A percentile compares a stretch with the other conserved stretches of the same genome.
Evolutionary conservation across 495 filamentous ascomycete genomes (phyloP).

Genomic region (Amphirosellinia nigrospora): DNA sequence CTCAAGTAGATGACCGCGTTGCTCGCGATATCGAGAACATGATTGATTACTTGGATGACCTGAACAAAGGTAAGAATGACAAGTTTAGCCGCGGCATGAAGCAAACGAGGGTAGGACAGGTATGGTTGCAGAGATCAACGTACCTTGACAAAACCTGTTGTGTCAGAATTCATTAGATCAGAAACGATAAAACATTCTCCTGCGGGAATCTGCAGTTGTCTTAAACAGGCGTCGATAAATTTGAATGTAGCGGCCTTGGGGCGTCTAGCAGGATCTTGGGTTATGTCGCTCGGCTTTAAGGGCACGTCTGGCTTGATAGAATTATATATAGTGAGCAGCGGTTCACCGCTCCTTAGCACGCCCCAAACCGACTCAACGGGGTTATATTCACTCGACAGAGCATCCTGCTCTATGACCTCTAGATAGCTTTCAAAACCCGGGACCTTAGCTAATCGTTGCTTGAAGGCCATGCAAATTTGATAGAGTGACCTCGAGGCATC

Average conservation of each 20-base stretch:
- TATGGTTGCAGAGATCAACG: conserved; percentile 26
- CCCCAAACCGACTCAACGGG: conserved; percentile 92
- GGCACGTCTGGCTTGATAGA: conserved; percentile 68
- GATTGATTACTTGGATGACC: conserved; percentile 78
- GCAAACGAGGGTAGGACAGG: background rate
- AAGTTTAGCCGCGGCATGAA: background rate
- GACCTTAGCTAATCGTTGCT: conserved; percentile 78
- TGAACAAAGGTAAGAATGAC: conserved; percentile 34
- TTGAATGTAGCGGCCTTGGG: conserved; percentile 66
- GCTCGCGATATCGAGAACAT: conserved; percentile 86
- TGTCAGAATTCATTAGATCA: conserved; percentile 91
- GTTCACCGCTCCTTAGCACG: conserved; percentile 81
- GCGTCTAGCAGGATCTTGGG: conserved; percentile 63
- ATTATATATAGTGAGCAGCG: conserved; percentile 90
- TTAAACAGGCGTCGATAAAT: conserved; percentile 61
- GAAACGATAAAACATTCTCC: conserved; percentile 89
- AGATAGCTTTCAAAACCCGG: conserved; percentile 80
- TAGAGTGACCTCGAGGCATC: conserved; percentile 88
- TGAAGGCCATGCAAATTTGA: conserved; percentile 88
- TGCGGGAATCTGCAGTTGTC: conserved; percentile 74
- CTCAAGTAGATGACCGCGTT: conserved; percentile 71
- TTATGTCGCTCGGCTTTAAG: conserved; percentile 63
- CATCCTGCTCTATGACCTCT: conserved; percentile 61
- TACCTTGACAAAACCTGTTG: conserved; percentile 96
- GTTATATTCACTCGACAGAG: conserved; percentile 63